Evolutionary conservation across 2,329 filamentous ascomycete genomes (phyloP).

Genomic region (Metarhizium rileyi): DNA sequence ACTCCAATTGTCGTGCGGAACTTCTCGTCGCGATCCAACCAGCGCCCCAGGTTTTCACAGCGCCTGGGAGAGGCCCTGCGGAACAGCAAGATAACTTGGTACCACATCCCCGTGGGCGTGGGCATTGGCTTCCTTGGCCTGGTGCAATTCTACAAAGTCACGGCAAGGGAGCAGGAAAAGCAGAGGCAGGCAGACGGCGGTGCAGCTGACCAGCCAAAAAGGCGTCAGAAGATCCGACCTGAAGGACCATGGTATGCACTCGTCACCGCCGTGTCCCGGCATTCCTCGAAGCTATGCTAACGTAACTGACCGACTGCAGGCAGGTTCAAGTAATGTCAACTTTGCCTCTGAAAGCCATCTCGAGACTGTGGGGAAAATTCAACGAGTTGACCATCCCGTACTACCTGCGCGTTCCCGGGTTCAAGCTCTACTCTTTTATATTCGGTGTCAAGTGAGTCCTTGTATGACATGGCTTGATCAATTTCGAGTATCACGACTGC

Average conservation of each 20-base stretch:
- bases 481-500: not conserved
- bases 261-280: not conserved
- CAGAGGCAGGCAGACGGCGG: slow-evolving; percentile 33
- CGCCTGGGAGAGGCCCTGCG: slow-evolving; percentile 39
- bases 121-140: slow-evolving; percentile 78
- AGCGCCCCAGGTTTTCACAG: slow-evolving; percentile 40
- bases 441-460: slow-evolving; percentile 68
- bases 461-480: not conserved
- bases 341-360: slow-evolving; percentile 81
- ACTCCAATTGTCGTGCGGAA: slow-evolving; percentile 17
- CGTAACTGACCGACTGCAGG: slow-evolving; percentile 28
- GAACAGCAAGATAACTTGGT: slow-evolving; percentile 65
- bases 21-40: slow-evolving; percentile 29
- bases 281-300: not conserved
- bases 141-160: slow-evolving; percentile 74
- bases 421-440: slow-evolving; percentile 81
- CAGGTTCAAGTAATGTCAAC: slow-evolving; percentile 92
- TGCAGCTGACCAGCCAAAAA: slow-evolving; percentile 35
- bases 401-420: slow-evolving; percentile 78
- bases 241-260: slow-evolving; percentile 67
- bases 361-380: slow-evolving; percentile 80
- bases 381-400: slow-evolving; percentile 85
- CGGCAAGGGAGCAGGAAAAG: slow-evolving; percentile 43
- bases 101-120: slow-evolving; percentile 78
- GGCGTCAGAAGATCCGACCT: slow-evolving; percentile 56